Base-by-base conservation (phyloP, 2,329 filamentous ascomycete species). In the Geosmithia flava region DNA sequence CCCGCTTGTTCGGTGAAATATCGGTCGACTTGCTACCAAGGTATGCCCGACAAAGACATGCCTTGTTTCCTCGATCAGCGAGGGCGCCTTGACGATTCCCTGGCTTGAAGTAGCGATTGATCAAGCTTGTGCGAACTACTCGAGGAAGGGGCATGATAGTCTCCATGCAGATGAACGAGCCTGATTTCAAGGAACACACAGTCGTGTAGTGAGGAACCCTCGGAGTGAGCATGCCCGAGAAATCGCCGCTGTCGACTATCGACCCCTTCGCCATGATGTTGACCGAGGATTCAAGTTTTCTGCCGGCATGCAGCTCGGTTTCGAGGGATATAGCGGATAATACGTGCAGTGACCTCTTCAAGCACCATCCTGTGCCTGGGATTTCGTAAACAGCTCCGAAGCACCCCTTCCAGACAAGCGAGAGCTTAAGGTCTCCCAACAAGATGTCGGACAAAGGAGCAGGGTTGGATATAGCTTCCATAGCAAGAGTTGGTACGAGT, bases 321-420 rank as follows among this genome's bases (percentile, higher is more conserved):
- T 15, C 17, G 7, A 46, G 13, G 3, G 30, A 13, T 29, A n/a
- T 4, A 11, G 33, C 7, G 8, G 43, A 23, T n/a, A n/a, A n/a
- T n/a, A n/a, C n/a, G 3, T 19, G 27, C 17, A 46, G 30, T 11
- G 47, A 42, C 44, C 46, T 46, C 23, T 49, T 49, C 8, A 49
- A 42, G 13, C 47, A 49, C 17, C 20, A 49, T 23, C 29, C 47
- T n/a, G 47, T 49, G 39, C 47, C 47, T 30, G 44, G 47, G 37
- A 49, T 46, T 13, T 46, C 43, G 27, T 41, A 49, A 1, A 46
- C 33, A 7, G 43, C 42, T 2, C 47, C 47, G 27, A 46, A 49
- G 7, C 33, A 43, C 16, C 47, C 43, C 11, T 40, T 43, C 4
- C 47, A 43, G 33, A 49, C 46, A 23, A 46, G 33, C 11, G 10